Conservation (phyloP, 352 stramenopile species). For the Nothophytophthora sp. region DNA sequence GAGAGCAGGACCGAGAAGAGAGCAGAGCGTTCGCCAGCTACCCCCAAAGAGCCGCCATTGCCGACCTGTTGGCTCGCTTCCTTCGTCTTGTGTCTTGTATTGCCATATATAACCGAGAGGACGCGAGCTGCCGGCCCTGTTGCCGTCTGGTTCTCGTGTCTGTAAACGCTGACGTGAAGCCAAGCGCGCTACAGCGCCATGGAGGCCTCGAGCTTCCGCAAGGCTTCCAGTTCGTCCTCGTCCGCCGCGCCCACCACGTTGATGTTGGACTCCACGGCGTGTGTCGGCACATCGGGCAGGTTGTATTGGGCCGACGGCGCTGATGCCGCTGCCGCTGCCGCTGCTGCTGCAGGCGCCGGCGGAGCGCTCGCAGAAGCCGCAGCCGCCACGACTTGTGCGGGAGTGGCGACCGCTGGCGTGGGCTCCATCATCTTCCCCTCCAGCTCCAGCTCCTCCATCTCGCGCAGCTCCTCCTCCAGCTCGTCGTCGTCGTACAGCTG, state of each 20-base stretch:
- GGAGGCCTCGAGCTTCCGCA: conserved; percentile 84
- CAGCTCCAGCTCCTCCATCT: conserved; percentile 92
- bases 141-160: not conserved
- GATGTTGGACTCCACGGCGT: conserved; percentile 76
- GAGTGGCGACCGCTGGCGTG: conserved; percentile 18
- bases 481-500: conserved; percentile 94
- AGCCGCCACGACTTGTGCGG: conserved; percentile 18
- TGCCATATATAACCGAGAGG: conserved; percentile 38
- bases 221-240: conserved; percentile 82
- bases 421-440: conserved; percentile 85
- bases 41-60: conserved; percentile 14
- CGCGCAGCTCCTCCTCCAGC: conserved; percentile 93
- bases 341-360: conserved; percentile 21
- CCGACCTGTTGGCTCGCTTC: conserved; percentile 12
- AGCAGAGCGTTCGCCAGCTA: conserved; percentile 1
- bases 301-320: conserved; percentile 48
- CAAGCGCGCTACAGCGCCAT: conserved; percentile 69
- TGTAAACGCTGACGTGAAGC: not conserved
- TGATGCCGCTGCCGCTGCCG: conserved; percentile 21
- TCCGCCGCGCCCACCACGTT: conserved; percentile 70
- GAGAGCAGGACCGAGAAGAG: conserved; percentile 2
- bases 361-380: conserved; percentile 19
- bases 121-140: not conserved
- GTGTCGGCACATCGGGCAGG: conserved; percentile 79
- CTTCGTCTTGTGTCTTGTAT: conserved; percentile 22